Evolutionary conservation across 2,329 filamentous ascomycete species (phyloP).

Genomic region (Biscogniauxia mediterranea): DNA sequence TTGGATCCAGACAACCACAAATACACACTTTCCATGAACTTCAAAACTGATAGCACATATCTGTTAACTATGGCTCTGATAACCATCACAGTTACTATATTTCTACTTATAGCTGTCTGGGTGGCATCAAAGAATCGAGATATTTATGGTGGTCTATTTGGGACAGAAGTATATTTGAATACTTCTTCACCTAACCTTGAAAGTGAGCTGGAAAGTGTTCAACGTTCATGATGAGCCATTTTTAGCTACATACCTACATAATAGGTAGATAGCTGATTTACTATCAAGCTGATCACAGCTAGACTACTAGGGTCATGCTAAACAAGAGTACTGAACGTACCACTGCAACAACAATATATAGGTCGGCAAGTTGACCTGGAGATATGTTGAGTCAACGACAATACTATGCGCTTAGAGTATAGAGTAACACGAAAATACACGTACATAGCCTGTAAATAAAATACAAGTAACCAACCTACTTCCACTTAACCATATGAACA

Average conservation of each 20-base stretch:
- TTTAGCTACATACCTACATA: not conserved
- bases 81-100: not conserved
- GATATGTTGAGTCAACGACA: no score
- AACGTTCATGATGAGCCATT: not conserved
- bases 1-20: not conserved
- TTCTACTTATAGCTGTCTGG: not conserved
- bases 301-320: no score
- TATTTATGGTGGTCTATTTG: not conserved
- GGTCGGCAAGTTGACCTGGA: no score
- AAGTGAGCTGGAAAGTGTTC: not conserved
- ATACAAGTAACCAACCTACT: not conserved
- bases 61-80: not conserved
- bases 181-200: not conserved
- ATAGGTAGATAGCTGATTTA: not conserved
- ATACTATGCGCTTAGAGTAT: no score
- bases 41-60: no score
- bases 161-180: not conserved
- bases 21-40: not conserved
- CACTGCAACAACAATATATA: no score
- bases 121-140: not conserved
- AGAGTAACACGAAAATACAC: no score
- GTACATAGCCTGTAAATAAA: no score
- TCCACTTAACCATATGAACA: not conserved
- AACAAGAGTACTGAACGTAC: no score
- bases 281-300: not conserved